Base-by-base conservation (phyloP, 495 filamentous ascomycete genomes). In the Choiromyces venosus region DNA sequence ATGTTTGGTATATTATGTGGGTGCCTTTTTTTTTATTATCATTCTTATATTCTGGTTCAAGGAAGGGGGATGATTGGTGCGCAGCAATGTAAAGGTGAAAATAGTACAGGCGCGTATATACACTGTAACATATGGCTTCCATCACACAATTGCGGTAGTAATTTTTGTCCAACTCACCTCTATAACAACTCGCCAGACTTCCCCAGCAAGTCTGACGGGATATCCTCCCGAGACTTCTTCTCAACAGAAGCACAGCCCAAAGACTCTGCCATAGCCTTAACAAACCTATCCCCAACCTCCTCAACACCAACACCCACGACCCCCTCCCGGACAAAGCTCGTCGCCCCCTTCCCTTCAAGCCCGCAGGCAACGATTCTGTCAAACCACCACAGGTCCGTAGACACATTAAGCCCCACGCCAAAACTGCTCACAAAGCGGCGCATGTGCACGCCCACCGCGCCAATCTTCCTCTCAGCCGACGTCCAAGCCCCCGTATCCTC, bases 401-500 rank as follows among this genome's bases (percentile, higher is more conserved):
- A 79, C 33, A 96, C 85, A 84, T 99, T 99, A 78, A 99, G 80
- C 19, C 90, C 94, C 40, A 96, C 85, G 14, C 95, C 95, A 82
- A 93, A 91, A 79, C 90, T 91, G n/a, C 88, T 92, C 52, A 99
- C 88, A 83, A 95, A 88, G 66, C 94, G 84, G 18, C 92, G 84
- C 72, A 97, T 84, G 86, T 97, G 94, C 37, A 99, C 92, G 3
- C 95, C 95, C 8, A 99, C 83, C 3, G 93, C 92, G 3, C 92
- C 91, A 72, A 99, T 92, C 85, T 99, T 99, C 75, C 83, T 86
- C 67, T 86, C 79, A 1, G 80, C 79, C 7, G 65, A 67, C 25
- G 90, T 87, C 94, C 95, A 99, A 16, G 98, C 93, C 0, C 95
- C 95, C 16, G 94, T 93, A 80, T 97, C 89, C 35, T 88, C 86